Percentiles rank a stretch among this genome's conserved stretches.
These are phyloP conservation scores for Rachicladosporium sp. DNA, from an alignment of 2,329 filamentous ascomycete genomes.

Conservation along the genomic window DNA sequence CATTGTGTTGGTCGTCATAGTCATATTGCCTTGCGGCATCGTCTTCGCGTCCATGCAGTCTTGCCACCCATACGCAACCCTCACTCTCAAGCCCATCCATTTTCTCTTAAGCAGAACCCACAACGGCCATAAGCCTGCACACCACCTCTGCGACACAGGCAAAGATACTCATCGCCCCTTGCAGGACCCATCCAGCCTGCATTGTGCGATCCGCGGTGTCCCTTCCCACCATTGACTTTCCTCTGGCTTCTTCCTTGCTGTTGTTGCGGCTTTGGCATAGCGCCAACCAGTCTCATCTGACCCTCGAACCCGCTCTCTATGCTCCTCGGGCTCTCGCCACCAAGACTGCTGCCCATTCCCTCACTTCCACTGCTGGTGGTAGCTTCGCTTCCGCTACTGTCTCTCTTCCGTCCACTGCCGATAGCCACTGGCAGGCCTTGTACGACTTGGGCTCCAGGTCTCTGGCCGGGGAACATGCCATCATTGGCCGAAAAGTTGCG, in stretches of 20 bases:
- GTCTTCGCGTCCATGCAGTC: constrained; percentile 2
- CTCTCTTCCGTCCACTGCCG: constrained; percentile 43
- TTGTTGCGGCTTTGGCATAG: constrained; percentile 3
- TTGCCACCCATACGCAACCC: not conserved
- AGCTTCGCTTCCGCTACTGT: constrained; percentile 21
- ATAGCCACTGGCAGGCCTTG: constrained; percentile 54
- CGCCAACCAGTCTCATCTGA: constrained; percentile 13
- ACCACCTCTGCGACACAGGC: constrained; percentile 24
- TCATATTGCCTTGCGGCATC: constrained; percentile 15
- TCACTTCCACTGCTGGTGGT: constrained; percentile 25
- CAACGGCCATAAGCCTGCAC: constrained; percentile 32
- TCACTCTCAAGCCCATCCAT: constrained; percentile 21
- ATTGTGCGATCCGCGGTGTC: not conserved
- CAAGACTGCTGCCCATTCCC: constrained; percentile 36
- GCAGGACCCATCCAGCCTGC: constrained; percentile 1
- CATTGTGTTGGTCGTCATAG: not conserved
- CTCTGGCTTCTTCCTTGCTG: not conserved
- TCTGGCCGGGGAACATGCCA: constrained; percentile 60
- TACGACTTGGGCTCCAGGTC: constrained; percentile 39
- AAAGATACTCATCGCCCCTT: constrained; percentile 14
- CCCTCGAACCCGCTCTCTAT: constrained; percentile 33
- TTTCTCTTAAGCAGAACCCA: constrained; percentile 29
- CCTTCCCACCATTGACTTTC: not conserved
- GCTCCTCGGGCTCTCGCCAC: constrained; percentile 43
- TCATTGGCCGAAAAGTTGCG: constrained; percentile 95